Evolutionary conservation across 805 yeast species (phyloP).

Genomic region (Metschnikowia kofuensis): DNA sequence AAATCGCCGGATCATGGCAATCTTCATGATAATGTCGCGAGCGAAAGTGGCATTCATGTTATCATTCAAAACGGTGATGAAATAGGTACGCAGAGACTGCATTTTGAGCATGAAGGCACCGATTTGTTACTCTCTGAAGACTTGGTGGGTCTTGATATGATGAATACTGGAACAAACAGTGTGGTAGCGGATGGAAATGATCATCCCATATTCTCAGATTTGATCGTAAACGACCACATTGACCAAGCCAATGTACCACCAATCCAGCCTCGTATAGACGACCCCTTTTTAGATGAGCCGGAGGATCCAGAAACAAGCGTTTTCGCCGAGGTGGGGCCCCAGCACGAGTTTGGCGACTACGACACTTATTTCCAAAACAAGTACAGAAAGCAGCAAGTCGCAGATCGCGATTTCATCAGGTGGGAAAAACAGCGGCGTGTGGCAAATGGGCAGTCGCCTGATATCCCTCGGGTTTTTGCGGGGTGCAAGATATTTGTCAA

Average conservation of each 20-base stretch:
- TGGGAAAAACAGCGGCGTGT: conserved; percentile 45
- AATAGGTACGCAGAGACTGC: not conserved
- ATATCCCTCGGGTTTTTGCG: conserved; percentile 45
- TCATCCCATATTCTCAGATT: too few species aligned
- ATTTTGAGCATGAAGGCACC: not conserved
- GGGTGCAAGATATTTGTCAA: conserved; percentile 75
- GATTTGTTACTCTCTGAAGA: not conserved
- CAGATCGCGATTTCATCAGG: conserved; percentile 47
- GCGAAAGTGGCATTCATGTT: too few species aligned
- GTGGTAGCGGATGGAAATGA: too few species aligned
- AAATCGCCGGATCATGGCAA: not conserved
- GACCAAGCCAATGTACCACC: too few species aligned
- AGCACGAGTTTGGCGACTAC: conserved; percentile 62
- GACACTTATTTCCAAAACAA: conserved; percentile 64
- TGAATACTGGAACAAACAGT: not conserved
- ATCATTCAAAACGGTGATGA: too few species aligned
- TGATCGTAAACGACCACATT: too few species aligned
- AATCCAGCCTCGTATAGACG: too few species aligned
- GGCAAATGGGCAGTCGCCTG: conserved; percentile 12
- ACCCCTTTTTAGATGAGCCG: conserved; percentile 8
- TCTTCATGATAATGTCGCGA: too few species aligned
- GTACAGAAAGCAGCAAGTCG: conserved; percentile 56
- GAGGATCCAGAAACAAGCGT: conserved; percentile 12
- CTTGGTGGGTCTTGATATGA: not conserved
- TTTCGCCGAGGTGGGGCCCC: conserved; percentile 29